phyloP scores from a whole-genome alignment of 768 basidiomycete species.

The Crepidotus variabilis region DNA sequence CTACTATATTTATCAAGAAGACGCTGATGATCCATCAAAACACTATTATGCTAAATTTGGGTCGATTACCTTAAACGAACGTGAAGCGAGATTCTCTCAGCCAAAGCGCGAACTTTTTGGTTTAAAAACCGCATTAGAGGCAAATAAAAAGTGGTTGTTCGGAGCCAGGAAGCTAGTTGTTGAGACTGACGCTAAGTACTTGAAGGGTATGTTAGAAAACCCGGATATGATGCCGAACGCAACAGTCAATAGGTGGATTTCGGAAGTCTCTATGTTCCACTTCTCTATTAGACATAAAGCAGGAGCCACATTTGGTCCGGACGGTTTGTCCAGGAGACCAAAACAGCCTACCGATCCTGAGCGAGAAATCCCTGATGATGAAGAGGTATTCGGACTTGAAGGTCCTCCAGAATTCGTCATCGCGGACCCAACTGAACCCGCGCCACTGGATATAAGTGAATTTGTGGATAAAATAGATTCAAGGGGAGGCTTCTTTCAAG shows the following conservation, averaged over 20 bases:
- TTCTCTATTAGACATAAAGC: constrained; percentile 27
- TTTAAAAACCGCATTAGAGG: constrained; percentile 20
- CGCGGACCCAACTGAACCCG: background rate
- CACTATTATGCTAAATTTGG: constrained; percentile 28
- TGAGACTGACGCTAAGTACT: constrained; percentile 29
- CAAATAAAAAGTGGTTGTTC: constrained; percentile 14
- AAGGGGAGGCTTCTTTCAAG: background rate
- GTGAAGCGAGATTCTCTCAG: constrained; percentile 31
- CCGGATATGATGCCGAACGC: constrained; percentile 30
- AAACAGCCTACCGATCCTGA: constrained; percentile 12
- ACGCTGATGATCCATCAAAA: constrained; percentile 14
- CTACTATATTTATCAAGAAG: constrained; percentile 31
- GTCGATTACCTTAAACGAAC: constrained; percentile 32
- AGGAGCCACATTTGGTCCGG: constrained; percentile 22
- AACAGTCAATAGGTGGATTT: constrained; percentile 33
- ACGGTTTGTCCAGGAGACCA: constrained; percentile 25
- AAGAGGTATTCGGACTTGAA: background rate
- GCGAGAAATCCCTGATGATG: background rate
- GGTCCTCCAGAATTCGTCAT: background rate
- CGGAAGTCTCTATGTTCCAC: constrained; percentile 26
- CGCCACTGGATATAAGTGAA: background rate
- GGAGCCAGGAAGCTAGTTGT: constrained; percentile 25
- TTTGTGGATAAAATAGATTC: constrained; percentile 5
- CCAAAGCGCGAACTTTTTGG: constrained; percentile 39
- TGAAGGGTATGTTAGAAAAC: constrained; percentile 24